Base-by-base conservation (phyloP, 78 protist species). In the Cyanophora paradoxa region DNA sequence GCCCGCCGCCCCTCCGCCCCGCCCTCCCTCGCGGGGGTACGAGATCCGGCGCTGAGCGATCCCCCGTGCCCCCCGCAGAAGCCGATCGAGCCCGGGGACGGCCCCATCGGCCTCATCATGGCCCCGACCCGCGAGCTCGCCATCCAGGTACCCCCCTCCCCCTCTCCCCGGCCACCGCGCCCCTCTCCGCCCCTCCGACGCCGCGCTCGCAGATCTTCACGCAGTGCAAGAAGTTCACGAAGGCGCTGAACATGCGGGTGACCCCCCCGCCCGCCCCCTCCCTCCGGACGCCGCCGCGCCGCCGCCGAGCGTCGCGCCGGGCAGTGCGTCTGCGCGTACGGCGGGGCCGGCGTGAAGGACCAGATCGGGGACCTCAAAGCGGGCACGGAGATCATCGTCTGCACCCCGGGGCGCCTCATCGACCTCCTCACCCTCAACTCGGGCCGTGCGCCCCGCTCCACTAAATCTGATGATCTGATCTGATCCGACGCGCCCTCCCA, bases 351-450 rank as follows among this genome's bases (percentile, higher is more conserved):
- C 26, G 67, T 92, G 34, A 41, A 83, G 39, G 92, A 86, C n/a
- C 99, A 97, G 86, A 97, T 96, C 26, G 90, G 89, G 0, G 93
- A 77, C 26, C 82, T 96, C 54, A 76, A 80, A 44, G 46, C 90
- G 22, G 98, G 98, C n/a, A 89, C 90, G 1, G 95, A 95, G 58
- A 84, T 96, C 30, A 84, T 95, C 2, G 94, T 96, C 19, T 84
- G 92, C 78, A 96, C 99, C 48, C 99, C 99, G 0, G 99, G 99
- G 17, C 88, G 99, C 39, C 86, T 96, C 96, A 94, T 96, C 66
- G 99, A 98, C 82, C 40, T 96, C 69, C 87, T 98, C 24, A 67
- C 85, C 37, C 78, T 90, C 30, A 96, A 95, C 71, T 17, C 54
- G 1, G 95, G 91, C 46, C 50, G 74, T n/a, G n/a, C n/a, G n/a